Evolutionary conservation across 208 protist genomes (phyloP), one percentile per base, ranked within the genome.

Genomic region (Herpetomonas samuelpessoai): DNA sequence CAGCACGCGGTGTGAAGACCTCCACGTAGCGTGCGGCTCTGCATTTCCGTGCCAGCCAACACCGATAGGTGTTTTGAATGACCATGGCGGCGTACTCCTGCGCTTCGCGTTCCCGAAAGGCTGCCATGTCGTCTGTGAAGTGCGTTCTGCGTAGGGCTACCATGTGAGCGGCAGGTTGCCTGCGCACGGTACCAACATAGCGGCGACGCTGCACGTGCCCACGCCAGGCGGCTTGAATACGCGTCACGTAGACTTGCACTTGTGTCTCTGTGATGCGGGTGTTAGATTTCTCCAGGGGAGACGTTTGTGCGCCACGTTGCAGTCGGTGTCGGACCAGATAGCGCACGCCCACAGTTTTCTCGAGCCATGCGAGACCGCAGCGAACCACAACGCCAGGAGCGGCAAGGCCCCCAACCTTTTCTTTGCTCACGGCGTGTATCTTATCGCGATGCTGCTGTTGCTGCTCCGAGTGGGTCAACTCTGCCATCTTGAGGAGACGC

Each of bases 21-120:
- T 69, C 63, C 2, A 60, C 2, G 25, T 53, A 57, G 45, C 31
- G 31, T 22, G 39, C n/a, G 16, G 12, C 16, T 10, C 22, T 24
- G 16, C 16, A 9, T 19, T 22, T 22, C 16, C 16, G 16, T 6
- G 44, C 44, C 10, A 22, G 4, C 16, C 19, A 19, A 19, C 44
- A 22, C 4, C 44, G 44, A 22, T 22, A 6, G 4, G 18, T 3
- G 10, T 22, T 24, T 22, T 48, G 44, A 19, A 48, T 48, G 44
- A 88, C 75, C 44, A 88, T 46, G 19, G 80, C 86, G 0, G 86
- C 73, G 63, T 88, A 91, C 21, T 77, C 76, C n/a, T 57, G 65
- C 12, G 50, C 54, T 51, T 87, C 71, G 1, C 24, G 56, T 30
- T 51, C 19, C 18, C n/a, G 41, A n/a, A n/a, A n/a, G n/a, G n/a